Evolutionary conservation across 768 basidiomycete species (phyloP), one percentile per base, ranked within the genome.

Genomic region (Naganishia onofrii): DNA sequence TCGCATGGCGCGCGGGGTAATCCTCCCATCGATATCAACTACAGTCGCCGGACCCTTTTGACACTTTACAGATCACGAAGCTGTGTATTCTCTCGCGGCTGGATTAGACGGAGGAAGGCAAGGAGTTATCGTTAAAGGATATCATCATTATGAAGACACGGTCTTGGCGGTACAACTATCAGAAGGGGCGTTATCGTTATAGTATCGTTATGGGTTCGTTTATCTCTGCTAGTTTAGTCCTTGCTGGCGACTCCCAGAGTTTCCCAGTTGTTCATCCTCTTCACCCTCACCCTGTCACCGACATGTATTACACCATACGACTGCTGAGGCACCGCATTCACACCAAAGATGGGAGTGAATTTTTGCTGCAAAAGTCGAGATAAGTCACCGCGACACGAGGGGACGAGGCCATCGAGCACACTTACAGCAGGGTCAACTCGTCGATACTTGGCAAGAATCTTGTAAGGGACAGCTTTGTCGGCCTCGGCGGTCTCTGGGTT

Each of bases 391-490:
- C 8, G 29, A 54, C 21, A 8, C 51, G 44, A 55, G 23, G n/a
- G 5, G 15, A 8, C 1, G 10, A 66, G 10, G 58, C 46, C 19
- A 21, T 10, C 28, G 4, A 15, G 53, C 19, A 12, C 15, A 55
- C 70, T 66, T 42, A 70, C 70, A 32, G 60, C 70, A 26, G 70
- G 70, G 66, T 70, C 70, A 0, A 70, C 70, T 31, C 70, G 70
- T 34, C 70, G 34, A 31, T 70, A 70, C 42, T 70, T 70, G 3
- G 70, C 46, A 32, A 70, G 55, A 28, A 70, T 31, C 56, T 70
- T 70, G 65, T 55, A 70, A 17, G 70, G 70, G 8, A 70, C 60
- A 21, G 58, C 70, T 21, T 64, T 64, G 32, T 70, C 70, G 26
- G 52, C 53, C 56, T 70, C 64, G 6, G 44, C 70, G 19, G 51